Conservation (phyloP, 2,329 filamentous ascomycete genomes). For the Setomelanomma holmii region DNA sequence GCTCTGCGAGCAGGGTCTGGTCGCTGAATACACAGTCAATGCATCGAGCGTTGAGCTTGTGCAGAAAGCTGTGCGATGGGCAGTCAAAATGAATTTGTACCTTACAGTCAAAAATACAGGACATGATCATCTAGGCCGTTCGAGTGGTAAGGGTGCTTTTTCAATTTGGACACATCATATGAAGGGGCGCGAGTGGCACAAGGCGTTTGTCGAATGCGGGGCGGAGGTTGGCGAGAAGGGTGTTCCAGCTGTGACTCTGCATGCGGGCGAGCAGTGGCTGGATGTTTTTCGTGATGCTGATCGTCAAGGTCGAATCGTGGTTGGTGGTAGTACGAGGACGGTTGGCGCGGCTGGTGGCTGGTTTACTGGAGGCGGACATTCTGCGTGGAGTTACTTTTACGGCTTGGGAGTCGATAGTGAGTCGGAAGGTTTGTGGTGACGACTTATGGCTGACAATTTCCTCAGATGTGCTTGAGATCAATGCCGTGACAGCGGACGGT, state of each 20-base stretch:
- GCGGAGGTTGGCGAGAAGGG: not conserved
- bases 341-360: conserved; percentile 30
- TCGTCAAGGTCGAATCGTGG: conserved; percentile 9
- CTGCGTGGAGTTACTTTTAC: conserved; percentile 48
- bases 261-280: conserved; percentile 15
- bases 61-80: conserved; percentile 11
- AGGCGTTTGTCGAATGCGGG: conserved; percentile 7
- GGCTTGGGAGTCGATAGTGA: conserved; percentile 25
- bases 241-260: conserved; percentile 8
- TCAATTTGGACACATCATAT: conserved; percentile 24
- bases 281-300: conserved; percentile 20
- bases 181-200: conserved; percentile 11
- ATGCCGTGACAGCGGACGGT: conserved; percentile 11
- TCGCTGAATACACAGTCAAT: conserved; percentile 44
- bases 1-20: conserved; percentile 49
- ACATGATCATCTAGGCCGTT: conserved; percentile 22
- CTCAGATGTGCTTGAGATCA: conserved; percentile 12
- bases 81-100: conserved; percentile 12
- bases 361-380: conserved; percentile 45
- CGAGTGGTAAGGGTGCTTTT: conserved; percentile 16
- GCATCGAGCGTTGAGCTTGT: conserved; percentile 17
- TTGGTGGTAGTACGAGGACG: conserved; percentile 24
- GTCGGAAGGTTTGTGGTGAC: not conserved
- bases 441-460: conserved; percentile 2
- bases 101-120: conserved; percentile 22